These are phyloP conservation scores for Salmacisia buchloeana DNA, from an alignment of 1,284 basidiomycete genomes.

Conservation along the genomic window DNA sequence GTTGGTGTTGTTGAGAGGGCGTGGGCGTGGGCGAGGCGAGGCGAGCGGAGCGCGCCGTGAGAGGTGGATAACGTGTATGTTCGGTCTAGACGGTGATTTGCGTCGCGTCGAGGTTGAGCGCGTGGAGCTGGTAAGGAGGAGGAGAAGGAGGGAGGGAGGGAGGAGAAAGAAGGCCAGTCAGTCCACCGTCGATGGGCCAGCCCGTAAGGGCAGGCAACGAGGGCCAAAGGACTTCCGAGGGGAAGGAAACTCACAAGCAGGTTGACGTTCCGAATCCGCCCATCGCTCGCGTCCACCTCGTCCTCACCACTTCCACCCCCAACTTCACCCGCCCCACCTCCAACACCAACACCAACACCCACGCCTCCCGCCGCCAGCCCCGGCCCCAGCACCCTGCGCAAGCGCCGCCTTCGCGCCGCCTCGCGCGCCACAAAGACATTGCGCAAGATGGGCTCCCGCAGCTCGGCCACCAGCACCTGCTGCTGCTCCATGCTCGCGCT, in stretches of 20 bases:
- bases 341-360: too few species aligned
- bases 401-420: constrained; percentile 13
- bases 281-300: constrained; percentile 20
- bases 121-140: constrained; percentile 25
- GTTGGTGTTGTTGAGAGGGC: too few species aligned
- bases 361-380: constrained; percentile 15
- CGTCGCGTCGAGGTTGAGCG: constrained; percentile 46
- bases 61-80: too few species aligned
- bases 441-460: constrained; percentile 87
- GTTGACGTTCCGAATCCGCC: constrained; percentile 46
- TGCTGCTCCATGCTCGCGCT: constrained; percentile 79
- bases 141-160: neutral
- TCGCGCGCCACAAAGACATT: constrained; percentile 69
- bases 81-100: constrained; percentile 41
- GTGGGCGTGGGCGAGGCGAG: too few species aligned
- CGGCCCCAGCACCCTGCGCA: constrained; percentile 17
- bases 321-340: neutral
- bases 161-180: neutral
- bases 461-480: constrained; percentile 72
- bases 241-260: constrained; percentile 48
- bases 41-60: too few species aligned
- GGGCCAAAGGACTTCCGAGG: constrained; percentile 33
- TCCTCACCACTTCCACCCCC: neutral
- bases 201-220: neutral
- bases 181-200: neutral